Base-by-base conservation (phyloP, 192 early-diverging fungal species). In the Coemansia sp. region DNA sequence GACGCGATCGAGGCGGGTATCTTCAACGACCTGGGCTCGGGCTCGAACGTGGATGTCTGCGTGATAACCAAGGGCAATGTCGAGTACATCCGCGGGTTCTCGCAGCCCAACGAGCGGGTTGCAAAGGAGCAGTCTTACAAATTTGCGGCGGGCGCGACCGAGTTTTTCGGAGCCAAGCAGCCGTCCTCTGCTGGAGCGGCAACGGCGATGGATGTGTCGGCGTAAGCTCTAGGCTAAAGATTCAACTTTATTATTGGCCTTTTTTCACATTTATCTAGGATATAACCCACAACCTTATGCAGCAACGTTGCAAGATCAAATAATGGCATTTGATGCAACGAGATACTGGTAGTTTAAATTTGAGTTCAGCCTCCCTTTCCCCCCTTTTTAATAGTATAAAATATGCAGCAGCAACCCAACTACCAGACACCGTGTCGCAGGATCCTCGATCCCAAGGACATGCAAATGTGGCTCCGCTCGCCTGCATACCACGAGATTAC, bases 1-100 rank as follows among this genome's bases (percentile, higher is more conserved):
- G 91, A 95, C 49, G 93, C 95, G 45, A 94, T 99, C 70, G 88
- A 91, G 72, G 89, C 95, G 12, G 97, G 97, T 87, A 94, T 99
- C 58, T 99, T 99, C 82, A 97, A 99, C 80, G 97, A 99, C 73
- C 71, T 97, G 30, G 97, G 97, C 62, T 99, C 97, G 44, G 97
- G 97, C 54, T 92, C 88, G 27, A 97, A 95, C 70, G 94, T 99
- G 47, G 94, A 99, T 77, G 85, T 97, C 1, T 87, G 84, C 54
- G 90, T 99, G 6, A 95, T 99, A 69, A 91, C 87, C 52, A 90
- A 91, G 69, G 90, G 81, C 62, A 86, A 83, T 38, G 86, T 87
- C 25, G 95, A 99, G 49, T 86, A 89, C 49, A 82, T 92, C 22
- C 86, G 93, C 23, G 91, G 92, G 77, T 94, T 93, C 64, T 74